phyloP scores from a whole-genome alignment of 2,329 filamentous ascomycete genomes.

The Colletotrichum horii region DNA sequence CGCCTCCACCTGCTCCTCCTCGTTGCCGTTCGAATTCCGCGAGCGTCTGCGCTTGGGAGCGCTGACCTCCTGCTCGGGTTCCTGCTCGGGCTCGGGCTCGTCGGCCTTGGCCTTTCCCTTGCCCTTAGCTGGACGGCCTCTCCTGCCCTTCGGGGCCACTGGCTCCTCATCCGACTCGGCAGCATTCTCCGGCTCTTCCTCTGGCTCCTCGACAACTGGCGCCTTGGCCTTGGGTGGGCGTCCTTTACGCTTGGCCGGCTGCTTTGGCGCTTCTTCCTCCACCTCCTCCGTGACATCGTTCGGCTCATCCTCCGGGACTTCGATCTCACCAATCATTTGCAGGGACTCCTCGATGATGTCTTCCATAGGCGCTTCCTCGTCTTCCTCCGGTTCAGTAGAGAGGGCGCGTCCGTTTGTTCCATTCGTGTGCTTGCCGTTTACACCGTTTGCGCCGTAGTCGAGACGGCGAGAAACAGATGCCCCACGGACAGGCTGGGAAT shows the following conservation, averaged over 20 bases:
- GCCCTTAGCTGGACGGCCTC: constrained; percentile 20
- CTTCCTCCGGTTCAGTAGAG: constrained; percentile 32
- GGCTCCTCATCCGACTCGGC: constrained; percentile 30
- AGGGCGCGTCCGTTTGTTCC: constrained; percentile 31
- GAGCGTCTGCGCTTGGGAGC: constrained; percentile 21
- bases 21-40: constrained; percentile 5
- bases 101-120: constrained; percentile 21
- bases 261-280: constrained; percentile 14
- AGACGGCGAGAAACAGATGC: constrained; percentile 57
- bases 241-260: constrained; percentile 11
- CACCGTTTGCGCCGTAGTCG: constrained; percentile 47
- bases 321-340: constrained; percentile 40
- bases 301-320: constrained; percentile 29
- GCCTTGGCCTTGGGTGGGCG: constrained; percentile 13
- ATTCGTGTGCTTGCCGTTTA: constrained; percentile 23
- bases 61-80: neutral
- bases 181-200: constrained; percentile 19
- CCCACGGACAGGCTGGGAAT: constrained; percentile 32
- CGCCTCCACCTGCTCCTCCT: constrained; percentile 15
- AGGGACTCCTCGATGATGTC: constrained; percentile 44
- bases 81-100: neutral
- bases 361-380: constrained; percentile 25
- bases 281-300: constrained; percentile 18
- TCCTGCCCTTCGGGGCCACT: neutral
- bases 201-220: constrained; percentile 5